phyloP scores from a whole-genome alignment of 371 early-diverging fungal species.

The Apophysomyces elegans region DNA sequence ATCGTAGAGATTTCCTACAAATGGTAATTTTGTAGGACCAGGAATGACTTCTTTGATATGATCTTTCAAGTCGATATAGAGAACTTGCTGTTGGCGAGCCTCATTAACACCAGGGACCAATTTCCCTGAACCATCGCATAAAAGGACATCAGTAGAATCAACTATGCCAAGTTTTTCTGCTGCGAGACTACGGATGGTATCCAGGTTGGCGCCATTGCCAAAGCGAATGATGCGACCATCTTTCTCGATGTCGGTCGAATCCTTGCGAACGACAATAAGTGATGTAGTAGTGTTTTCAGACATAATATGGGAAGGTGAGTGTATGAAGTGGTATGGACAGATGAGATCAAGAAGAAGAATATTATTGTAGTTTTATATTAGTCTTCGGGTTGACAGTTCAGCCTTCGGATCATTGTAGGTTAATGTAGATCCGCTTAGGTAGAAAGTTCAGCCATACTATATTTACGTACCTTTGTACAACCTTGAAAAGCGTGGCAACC shows the following conservation, averaged over 20 bases:
- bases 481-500: no score
- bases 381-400: no score
- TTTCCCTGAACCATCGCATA: conserved; percentile 24
- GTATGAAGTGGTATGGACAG: no score
- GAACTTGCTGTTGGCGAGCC: conserved; percentile 27
- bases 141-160: conserved; percentile 15
- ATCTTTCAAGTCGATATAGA: conserved; percentile 29
- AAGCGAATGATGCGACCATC: conserved; percentile 37
- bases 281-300: no score
- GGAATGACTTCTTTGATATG: conserved; percentile 32
- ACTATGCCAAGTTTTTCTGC: conserved; percentile 35
- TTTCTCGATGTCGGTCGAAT: conserved; percentile 17
- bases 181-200: conserved; percentile 30
- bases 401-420: no score
- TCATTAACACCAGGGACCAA: conserved; percentile 27
- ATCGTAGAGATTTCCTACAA: conserved; percentile 42
- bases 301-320: no score
- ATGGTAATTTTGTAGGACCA: conserved; percentile 33
- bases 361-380: no score
- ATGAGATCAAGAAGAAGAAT: no score
- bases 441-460: neutral
- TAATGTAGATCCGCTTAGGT: neutral
- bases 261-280: no score
- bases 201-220: conserved; percentile 29
- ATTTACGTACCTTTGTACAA: neutral